A percentile compares a stretch with the other conserved stretches of the same genome.
Conservation (phyloP, 2,329 filamentous ascomycete species). For the Xylaria sp. region DNA sequence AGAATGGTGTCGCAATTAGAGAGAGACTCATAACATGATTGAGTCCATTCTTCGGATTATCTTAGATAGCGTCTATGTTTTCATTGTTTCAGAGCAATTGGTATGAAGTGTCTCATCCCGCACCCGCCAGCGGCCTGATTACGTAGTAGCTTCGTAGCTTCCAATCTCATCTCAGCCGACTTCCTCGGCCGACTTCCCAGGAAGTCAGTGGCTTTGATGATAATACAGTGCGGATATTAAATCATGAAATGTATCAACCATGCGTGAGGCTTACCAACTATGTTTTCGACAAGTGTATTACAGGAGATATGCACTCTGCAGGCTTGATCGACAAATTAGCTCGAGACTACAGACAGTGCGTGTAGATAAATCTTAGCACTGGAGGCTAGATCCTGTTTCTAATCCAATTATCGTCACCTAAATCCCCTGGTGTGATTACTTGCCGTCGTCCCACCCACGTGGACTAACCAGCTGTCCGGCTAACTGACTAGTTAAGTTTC, state of each 20-base stretch:
- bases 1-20: background rate
- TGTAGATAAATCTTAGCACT: background rate
- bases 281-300: background rate
- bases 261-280: background rate
- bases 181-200: too few relatives aligned
- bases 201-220: background rate
- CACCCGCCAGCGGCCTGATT: background rate
- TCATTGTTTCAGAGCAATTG: background rate
- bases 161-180: too few relatives aligned
- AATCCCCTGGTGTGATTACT: background rate
- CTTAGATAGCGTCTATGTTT: background rate
- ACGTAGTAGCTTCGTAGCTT: too few relatives aligned
- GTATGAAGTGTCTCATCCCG: background rate
- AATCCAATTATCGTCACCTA: background rate
- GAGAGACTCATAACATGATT: background rate
- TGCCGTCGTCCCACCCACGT: background rate
- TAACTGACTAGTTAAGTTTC: background rate
- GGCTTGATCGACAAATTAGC: background rate
- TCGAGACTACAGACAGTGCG: background rate
- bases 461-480: background rate
- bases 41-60: background rate
- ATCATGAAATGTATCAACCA: background rate
- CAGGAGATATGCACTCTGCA: background rate
- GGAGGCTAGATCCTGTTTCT: constrained; percentile 2
- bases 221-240: background rate